Evolutionary conservation across 2,329 filamentous ascomycete species (phyloP).

Genomic region (Monilinia aucupariae): DNA sequence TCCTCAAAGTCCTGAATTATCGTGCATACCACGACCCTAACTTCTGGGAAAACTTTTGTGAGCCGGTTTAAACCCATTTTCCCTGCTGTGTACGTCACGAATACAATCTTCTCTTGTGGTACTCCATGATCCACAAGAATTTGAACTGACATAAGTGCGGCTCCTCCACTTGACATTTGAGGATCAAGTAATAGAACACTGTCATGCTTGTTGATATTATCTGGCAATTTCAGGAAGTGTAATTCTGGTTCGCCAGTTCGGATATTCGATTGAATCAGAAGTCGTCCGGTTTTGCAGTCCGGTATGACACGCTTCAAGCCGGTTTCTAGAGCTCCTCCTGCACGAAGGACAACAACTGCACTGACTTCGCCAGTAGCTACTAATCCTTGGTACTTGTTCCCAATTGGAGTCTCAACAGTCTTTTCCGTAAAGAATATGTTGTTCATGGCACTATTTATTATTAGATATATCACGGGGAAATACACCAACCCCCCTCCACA

Average conservation of each 20-base stretch:
- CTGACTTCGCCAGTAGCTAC: conserved; percentile 67
- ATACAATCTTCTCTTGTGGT: conserved; percentile 73
- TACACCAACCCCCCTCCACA: background rate
- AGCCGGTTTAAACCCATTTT: conserved; percentile 77
- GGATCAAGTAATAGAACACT: conserved; percentile 84
- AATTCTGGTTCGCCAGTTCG: conserved; percentile 86
- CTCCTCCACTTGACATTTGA: conserved; percentile 89
- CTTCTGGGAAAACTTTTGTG: conserved; percentile 80
- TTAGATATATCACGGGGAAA: conserved; percentile 14
- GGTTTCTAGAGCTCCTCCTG: conserved; percentile 81
- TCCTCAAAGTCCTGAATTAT: conserved; percentile 77
- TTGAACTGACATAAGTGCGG: conserved; percentile 86
- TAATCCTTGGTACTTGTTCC: conserved; percentile 66
- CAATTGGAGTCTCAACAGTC: conserved; percentile 65
- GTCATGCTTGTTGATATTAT: conserved; percentile 66
- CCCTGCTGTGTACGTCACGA: conserved; percentile 89
- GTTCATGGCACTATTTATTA: conserved; percentile 60
- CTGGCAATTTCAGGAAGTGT: conserved; percentile 78
- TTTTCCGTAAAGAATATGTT: conserved; percentile 63
- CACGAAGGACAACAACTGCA: conserved; percentile 82
- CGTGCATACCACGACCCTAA: conserved; percentile 79
- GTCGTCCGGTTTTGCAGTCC: conserved; percentile 80
- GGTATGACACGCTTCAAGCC: conserved; percentile 86
- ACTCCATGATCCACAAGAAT: conserved; percentile 95
- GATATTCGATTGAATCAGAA: conserved; percentile 85